Conservation (phyloP, 257 asterid genomes). For the Lantana camara region DNA sequence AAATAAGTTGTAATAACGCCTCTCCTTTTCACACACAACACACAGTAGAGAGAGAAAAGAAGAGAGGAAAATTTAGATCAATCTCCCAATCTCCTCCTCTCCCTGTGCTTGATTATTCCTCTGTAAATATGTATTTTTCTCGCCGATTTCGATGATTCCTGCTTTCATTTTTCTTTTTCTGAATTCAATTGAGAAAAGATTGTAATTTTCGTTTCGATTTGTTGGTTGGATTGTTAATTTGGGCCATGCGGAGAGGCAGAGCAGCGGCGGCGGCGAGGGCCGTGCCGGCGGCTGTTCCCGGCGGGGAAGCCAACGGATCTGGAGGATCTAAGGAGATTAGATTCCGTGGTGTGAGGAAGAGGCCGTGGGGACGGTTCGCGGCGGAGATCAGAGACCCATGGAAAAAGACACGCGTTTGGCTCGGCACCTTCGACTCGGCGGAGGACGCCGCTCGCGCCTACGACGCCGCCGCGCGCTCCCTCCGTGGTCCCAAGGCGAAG, state of each 20-base stretch:
- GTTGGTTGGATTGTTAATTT: slow-evolving; percentile 5
- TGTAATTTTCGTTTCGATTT: not conserved
- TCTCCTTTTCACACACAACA: slow-evolving; percentile 36
- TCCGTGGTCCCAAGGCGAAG: slow-evolving; percentile 71
- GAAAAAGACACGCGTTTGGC: slow-evolving; percentile 77
- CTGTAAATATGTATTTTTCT: slow-evolving; percentile 32
- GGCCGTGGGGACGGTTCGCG: slow-evolving; percentile 78
- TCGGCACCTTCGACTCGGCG: slow-evolving; percentile 80
- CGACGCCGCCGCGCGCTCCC: slow-evolving; percentile 66
- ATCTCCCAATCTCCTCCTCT: slow-evolving; percentile 19
- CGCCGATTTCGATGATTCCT: not conserved
- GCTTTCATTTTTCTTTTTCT: not conserved
- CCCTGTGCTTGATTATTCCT: not conserved
- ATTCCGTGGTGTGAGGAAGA: slow-evolving; percentile 70
- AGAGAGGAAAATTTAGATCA: slow-evolving; percentile 18
- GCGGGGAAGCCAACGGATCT: slow-evolving; percentile 50
- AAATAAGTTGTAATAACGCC: slow-evolving; percentile 9
- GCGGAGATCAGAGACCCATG: slow-evolving; percentile 84
- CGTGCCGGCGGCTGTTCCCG: slow-evolving; percentile 21
- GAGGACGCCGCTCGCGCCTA: slow-evolving; percentile 80
- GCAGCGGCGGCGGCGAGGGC: slow-evolving; percentile 36
- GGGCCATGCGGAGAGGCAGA: slow-evolving; percentile 63
- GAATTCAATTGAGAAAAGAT: not conserved
- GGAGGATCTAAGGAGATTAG: slow-evolving; percentile 63
- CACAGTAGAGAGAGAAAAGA: slow-evolving; percentile 51